Base-by-base conservation (phyloP, 352 stramenopile genomes). In the Globisporangium barbulae region DNA sequence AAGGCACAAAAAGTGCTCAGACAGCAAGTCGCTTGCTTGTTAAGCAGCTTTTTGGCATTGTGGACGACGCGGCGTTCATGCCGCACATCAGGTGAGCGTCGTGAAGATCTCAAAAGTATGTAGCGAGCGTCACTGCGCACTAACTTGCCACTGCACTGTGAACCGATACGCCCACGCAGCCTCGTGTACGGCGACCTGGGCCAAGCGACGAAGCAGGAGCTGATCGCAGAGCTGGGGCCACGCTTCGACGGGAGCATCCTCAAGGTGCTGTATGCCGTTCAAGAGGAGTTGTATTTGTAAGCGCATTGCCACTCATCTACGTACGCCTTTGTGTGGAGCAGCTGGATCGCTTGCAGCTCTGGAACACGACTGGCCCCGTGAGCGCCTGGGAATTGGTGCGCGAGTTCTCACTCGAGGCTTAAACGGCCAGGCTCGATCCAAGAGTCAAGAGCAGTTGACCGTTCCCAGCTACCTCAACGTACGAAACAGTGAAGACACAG, bases 131-230 rank as follows among this genome's bases (percentile, higher is more conserved):
- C 25, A 33, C 10, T 6, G 15, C 3, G 17, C 21, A 53, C 47
- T 52, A 9, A 50, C n/a, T 30, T 12, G 30, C 47, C 21, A 13
- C 10, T 53, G 47, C 8, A 28, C 12, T 44, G 1, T 30, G 0
- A 60, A 60, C 19, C 28, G 2, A 19, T 50, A 15, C 7, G 21
- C 17, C 17, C 10, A 21, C 35, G 1, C 53, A 89, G 81, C 63
- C 69, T 89, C 42, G 70, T 89, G 48, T 90, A 90, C 35, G 78
- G 81, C 28, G 78, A 90, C 42, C 56, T 90, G 30, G 50, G 39
- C 8, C 37, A 39, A 0, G 64, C 66, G 25, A 49, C 52, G 8
- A 78, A 78, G 33, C 71, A 70, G n/a, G 37, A 53, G 22, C 35
- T 85, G 22, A 72, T 70, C 21, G 66, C 70, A 57, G 78, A 85